These are phyloP conservation scores for Alternaria viburni DNA, from an alignment of 2,329 filamentous ascomycete genomes.

Conservation along the genomic window DNA sequence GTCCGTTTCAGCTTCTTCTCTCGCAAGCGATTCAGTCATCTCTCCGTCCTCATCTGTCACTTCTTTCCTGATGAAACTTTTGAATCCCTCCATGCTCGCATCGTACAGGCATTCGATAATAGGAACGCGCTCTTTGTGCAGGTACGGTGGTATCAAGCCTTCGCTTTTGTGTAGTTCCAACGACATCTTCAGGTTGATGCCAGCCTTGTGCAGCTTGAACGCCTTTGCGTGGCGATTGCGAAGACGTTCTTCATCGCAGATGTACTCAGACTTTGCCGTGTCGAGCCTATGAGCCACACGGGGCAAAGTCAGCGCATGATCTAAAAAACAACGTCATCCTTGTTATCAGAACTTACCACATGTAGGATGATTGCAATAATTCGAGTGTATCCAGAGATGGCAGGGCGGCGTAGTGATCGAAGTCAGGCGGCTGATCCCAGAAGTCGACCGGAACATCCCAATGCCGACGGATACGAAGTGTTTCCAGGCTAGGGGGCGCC, in stretches of 20 bases:
- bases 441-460: constrained; percentile 27
- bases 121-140: constrained; percentile 36
- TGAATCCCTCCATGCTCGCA: constrained; percentile 55
- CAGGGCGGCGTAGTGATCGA: constrained; percentile 32
- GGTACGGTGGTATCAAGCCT: constrained; percentile 40
- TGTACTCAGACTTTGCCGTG: constrained; percentile 19
- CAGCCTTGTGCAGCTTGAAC: constrained; percentile 31
- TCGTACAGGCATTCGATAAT: constrained; percentile 35
- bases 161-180: constrained; percentile 31
- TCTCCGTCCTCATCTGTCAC: not conserved
- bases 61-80: constrained; percentile 19
- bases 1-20: constrained; percentile 30
- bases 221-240: constrained; percentile 36
- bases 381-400: constrained; percentile 37
- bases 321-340: not conserved
- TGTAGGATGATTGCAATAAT: constrained; percentile 30
- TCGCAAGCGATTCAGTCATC: not conserved
- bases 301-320: not conserved
- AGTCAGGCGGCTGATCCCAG: constrained; percentile 36
- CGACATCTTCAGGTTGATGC: constrained; percentile 36
- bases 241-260: constrained; percentile 32
- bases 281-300: not conserved
- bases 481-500: constrained; percentile 38
- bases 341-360: constrained; percentile 3
- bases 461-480: constrained; percentile 34